Conservation (phyloP, 2,329 filamentous ascomycete genomes). For the Cladosporium sp. region DNA sequence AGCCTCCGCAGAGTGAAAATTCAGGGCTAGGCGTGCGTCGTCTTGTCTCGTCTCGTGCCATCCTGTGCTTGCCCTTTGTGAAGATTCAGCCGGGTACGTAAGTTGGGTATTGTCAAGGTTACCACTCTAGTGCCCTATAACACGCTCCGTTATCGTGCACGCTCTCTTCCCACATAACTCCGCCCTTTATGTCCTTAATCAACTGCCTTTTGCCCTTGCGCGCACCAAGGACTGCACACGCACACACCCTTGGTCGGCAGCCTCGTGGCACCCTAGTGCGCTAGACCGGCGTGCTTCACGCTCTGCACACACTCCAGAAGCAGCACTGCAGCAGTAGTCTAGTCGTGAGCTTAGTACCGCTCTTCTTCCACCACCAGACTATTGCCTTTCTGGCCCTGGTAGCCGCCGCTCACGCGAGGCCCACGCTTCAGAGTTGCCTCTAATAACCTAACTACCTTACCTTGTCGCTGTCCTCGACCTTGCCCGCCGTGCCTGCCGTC, state of each 20-base stretch:
- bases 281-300: constrained; percentile 14
- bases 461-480: neutral
- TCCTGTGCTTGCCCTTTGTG: neutral
- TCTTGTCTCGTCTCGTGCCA: neutral
- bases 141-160: constrained; percentile 4
- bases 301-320: constrained; percentile 14
- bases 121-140: neutral
- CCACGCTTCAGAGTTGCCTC: constrained; percentile 10
- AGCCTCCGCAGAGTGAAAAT: neutral
- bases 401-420: constrained; percentile 10
- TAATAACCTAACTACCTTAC: too few relatives aligned
- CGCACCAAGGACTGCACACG: neutral
- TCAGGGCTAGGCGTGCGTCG: constrained; percentile 11
- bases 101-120: neutral
- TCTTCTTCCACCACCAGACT: neutral
- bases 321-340: neutral
- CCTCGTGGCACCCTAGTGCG: constrained; percentile 18
- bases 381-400: neutral
- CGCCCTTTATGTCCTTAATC: neutral
- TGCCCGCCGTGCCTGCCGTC: constrained; percentile 10
- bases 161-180: neutral
- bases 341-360: neutral
- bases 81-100: neutral
- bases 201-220: constrained; percentile 2
- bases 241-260: neutral